These are phyloP conservation scores for Kodamaea derodonti DNA, from an alignment of 1,139 yeast genomes.

Conservation along the genomic window DNA sequence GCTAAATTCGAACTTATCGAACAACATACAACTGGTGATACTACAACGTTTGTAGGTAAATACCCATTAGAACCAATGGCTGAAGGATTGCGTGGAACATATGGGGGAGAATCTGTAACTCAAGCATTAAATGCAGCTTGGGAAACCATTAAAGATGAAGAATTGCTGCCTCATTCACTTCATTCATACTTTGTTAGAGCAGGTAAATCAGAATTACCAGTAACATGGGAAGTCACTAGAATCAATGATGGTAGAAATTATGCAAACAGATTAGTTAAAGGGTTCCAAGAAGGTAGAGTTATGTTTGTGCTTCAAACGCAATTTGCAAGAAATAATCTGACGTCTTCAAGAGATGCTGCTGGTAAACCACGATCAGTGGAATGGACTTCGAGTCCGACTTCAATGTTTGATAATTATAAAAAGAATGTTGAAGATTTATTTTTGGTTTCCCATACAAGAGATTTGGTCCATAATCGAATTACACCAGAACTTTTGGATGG, in stretches of 20 bases:
- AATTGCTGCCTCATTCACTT: slow-evolving; percentile 36
- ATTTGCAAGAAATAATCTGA: slow-evolving; percentile 29
- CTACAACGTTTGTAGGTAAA: slow-evolving; percentile 22
- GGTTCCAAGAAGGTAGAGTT: slow-evolving; percentile 31
- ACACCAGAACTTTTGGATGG: slow-evolving; percentile 27
- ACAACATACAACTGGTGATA: slow-evolving; percentile 7
- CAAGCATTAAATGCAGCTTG: slow-evolving; percentile 38
- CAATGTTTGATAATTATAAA: slow-evolving; percentile 29
- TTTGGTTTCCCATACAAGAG: slow-evolving; percentile 28
- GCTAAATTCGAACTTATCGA: slow-evolving; percentile 19
- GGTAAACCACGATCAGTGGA: slow-evolving; percentile 23
- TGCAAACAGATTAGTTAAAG: slow-evolving; percentile 33
- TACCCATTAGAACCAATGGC: slow-evolving; percentile 35
- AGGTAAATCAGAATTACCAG: slow-evolving; percentile 26
- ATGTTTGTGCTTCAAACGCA: slow-evolving; percentile 33
- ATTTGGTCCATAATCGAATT: slow-evolving; percentile 27
- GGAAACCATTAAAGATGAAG: slow-evolving; percentile 26
- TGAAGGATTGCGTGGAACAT: slow-evolving; percentile 33
- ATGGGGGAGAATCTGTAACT: slow-evolving; percentile 39
- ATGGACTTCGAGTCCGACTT: slow-evolving; percentile 30
- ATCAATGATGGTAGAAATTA: slow-evolving; percentile 34
- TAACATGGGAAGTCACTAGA: slow-evolving; percentile 33
- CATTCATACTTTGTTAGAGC: slow-evolving; percentile 42
- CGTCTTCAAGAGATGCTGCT: slow-evolving; percentile 13
- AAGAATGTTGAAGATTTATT: slow-evolving; percentile 26